Percentiles rank a stretch among this genome's conserved stretches.
These are phyloP conservation scores for Myriosclerotinia scirpicola DNA, from an alignment of 2,329 filamentous ascomycete species.

Conservation along the genomic window DNA sequence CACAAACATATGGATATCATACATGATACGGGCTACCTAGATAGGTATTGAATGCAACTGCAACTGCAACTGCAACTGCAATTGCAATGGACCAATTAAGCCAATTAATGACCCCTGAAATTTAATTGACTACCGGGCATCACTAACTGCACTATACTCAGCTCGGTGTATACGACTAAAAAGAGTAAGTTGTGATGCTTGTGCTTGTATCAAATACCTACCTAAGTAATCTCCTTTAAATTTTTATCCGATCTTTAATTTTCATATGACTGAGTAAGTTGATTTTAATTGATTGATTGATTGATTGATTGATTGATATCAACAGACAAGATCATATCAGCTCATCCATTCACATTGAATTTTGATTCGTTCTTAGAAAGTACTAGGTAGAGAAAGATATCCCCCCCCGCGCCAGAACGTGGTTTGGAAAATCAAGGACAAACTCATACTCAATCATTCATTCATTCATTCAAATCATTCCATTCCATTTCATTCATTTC, in stretches of 20 bases:
- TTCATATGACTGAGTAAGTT: not conserved
- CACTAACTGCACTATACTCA: too few relatives aligned
- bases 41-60: too few relatives aligned
- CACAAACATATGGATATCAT: too few relatives aligned
- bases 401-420: not conserved
- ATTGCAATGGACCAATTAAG: not conserved
- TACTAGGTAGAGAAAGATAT: not conserved
- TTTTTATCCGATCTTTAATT: not conserved
- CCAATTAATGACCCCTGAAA: constrained; percentile 10
- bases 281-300: not conserved
- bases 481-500: not conserved
- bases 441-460: not conserved
- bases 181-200: too few relatives aligned
- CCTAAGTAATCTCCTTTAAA: not conserved
- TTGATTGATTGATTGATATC: not conserved
- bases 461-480: not conserved
- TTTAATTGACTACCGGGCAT: not conserved
- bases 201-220: too few relatives aligned
- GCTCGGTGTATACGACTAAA: too few relatives aligned
- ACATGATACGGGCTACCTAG: too few relatives aligned
- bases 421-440: not conserved
- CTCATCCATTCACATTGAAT: not conserved
- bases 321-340: not conserved
- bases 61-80: too few relatives aligned
- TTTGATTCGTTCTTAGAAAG: not conserved